Evolutionary conservation across 257 asterid genomes (phyloP).

Genomic region (Solanum paucissectum): DNA sequence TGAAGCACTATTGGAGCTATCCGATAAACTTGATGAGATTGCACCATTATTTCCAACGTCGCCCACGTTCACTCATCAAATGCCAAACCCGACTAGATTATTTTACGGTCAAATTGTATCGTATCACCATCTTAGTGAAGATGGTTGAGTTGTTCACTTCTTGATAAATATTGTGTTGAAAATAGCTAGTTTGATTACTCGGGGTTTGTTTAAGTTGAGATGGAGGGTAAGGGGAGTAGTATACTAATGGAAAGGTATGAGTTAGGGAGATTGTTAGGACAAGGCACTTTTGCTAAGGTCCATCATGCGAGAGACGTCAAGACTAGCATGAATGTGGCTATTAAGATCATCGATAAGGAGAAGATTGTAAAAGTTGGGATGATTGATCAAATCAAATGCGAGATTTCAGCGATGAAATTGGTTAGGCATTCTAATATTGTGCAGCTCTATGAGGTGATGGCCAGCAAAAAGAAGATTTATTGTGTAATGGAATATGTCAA

Average conservation of each 20-base stretch:
- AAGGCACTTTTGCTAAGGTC: constrained; percentile 85
- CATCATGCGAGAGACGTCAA: constrained; percentile 51
- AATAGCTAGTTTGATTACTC: neutral
- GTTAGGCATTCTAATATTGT: constrained; percentile 28
- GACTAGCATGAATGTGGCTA: constrained; percentile 49
- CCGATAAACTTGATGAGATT: constrained; percentile 31
- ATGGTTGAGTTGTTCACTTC: constrained; percentile 35
- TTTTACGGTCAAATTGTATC: constrained; percentile 14
- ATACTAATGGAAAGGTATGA: constrained; percentile 52
- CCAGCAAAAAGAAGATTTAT: constrained; percentile 28
- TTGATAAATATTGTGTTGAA: neutral
- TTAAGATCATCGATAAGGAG: constrained; percentile 55
- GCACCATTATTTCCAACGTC: constrained; percentile 6
- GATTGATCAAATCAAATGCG: constrained; percentile 36
- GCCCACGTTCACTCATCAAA: constrained; percentile 1
- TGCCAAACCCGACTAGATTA: neutral
- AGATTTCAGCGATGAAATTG: constrained; percentile 35
- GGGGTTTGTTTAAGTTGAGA: constrained; percentile 7
- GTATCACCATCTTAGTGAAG: constrained; percentile 39
- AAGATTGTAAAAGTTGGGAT: constrained; percentile 28
- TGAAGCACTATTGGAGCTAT: constrained; percentile 31
- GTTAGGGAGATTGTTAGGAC: constrained; percentile 77
- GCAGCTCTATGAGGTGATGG: constrained; percentile 36
- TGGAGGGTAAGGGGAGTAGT: constrained; percentile 43
- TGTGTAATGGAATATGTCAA: constrained; percentile 35